Percentiles rank a stretch among this genome's conserved stretches.
These are phyloP conservation scores for Podospora pseudocomata DNA, from an alignment of 495 filamentous ascomycete species.

Conservation along the genomic window DNA sequence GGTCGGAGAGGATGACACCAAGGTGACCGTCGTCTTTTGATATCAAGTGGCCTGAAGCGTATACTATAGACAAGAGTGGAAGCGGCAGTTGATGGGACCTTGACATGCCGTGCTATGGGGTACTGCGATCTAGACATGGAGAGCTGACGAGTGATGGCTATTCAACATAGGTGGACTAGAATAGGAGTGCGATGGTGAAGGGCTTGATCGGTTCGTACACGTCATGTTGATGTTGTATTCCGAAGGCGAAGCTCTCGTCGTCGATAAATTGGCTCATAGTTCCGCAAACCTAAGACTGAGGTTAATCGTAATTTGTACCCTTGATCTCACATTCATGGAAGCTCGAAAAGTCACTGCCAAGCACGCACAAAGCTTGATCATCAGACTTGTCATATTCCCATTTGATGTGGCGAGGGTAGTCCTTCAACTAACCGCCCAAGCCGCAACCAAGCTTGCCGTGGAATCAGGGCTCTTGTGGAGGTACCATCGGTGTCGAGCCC, in stretches of 20 bases:
- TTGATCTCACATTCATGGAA: not conserved
- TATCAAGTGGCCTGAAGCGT: too few relatives aligned
- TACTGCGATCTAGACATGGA: not conserved
- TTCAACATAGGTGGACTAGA: not conserved
- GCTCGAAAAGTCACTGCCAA: not conserved
- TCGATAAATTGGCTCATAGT: not conserved
- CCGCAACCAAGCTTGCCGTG: conserved; percentile 9
- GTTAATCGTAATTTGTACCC: not conserved
- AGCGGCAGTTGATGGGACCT: too few relatives aligned
- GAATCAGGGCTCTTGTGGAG: conserved; percentile 3
- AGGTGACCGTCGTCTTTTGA: too few relatives aligned
- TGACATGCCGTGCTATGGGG: too few relatives aligned
- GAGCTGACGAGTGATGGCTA: not conserved
- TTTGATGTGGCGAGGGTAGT: conserved; percentile 2
- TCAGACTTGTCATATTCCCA: conserved; percentile 3
- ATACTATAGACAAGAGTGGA: too few relatives aligned
- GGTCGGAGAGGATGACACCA: too few relatives aligned
- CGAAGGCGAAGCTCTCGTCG: not conserved
- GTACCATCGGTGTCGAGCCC: conserved; percentile 8
- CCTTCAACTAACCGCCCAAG: conserved; percentile 7
- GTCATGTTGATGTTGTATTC: not conserved
- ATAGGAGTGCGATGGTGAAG: not conserved
- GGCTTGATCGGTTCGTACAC: not conserved
- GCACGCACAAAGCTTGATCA: not conserved
- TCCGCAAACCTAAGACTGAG: not conserved